Base-by-base conservation (phyloP, 1,284 basidiomycete genomes). In the Ganoderma multipileum region DNA sequence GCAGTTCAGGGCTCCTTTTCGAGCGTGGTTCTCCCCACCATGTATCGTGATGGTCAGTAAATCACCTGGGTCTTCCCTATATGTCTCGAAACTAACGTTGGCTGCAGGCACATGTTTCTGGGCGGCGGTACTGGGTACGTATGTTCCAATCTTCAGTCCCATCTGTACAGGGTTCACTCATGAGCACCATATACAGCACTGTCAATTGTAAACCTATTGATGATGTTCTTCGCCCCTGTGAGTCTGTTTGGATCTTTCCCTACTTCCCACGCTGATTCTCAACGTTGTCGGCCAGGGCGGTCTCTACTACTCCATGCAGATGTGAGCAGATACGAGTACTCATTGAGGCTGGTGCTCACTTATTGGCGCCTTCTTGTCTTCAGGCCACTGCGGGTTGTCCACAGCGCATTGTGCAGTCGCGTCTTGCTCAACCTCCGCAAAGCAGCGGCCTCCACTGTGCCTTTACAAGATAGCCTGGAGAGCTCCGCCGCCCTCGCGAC, bases 391-490 rank as follows among this genome's bases (percentile, higher is more conserved):
- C 61, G 47, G 2, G 61, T 63, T 12, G 33, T 63, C 2, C 61
- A 63, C 47, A 63, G 47, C n/a, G 44, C 61, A 8, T 23, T 63
- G 18, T 63, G 61, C 61, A 52, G 16, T 2, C 20, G 61, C 11
- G 61, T 63, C 11, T 30, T 63, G 11, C 61, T 63, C 33, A 63
- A 63, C 33, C 61, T 63, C 20, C 61, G 61, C 30, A 39, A 54
- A n/a, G 61, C 61, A 2, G 61, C 61, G 9, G 61, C 8, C 61
- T 26, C 16, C 23, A 20, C n/a, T n/a, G n/a, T 26, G 28, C 18
- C 42, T 16, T 28, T 18, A 42, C 12, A n/a, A 20, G 18, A 4
- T 26, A 14, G 20, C 23, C 12, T 5, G 30, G 50, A 47, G 6
- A 47, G 44, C n/a, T 47, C 44, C 44, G 44, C n/a, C 11, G 44